A percentile compares a stretch with the other conserved stretches of the same genome.
These are phyloP conservation scores for Boletus bicolor DNA, from an alignment of 768 basidiomycete species.

Conservation along the genomic window DNA sequence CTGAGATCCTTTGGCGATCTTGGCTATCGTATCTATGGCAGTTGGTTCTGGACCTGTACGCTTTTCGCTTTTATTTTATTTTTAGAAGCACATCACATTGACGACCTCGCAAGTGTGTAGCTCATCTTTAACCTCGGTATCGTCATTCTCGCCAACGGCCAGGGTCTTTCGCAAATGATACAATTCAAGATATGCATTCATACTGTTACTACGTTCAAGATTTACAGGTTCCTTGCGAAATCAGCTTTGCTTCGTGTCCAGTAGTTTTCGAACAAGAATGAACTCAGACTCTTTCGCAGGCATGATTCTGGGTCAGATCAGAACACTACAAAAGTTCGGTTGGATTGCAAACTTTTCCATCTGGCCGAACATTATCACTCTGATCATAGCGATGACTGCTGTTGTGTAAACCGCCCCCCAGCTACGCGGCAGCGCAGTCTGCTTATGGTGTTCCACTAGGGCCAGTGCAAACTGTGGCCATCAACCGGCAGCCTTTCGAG, in stretches of 20 bases:
- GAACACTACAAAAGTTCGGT: slow-evolving; percentile 52
- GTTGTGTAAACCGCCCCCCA: slow-evolving; percentile 54
- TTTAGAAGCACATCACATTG: no score
- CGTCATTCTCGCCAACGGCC: no score
- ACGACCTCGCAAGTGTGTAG: no score
- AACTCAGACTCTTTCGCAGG: slow-evolving; percentile 30
- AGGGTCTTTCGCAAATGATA: no score
- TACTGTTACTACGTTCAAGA: no score
- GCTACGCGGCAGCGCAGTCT: slow-evolving; percentile 41
- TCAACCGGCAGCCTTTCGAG: slow-evolving; percentile 22
- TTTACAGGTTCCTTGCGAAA: no score
- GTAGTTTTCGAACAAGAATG: background rate
- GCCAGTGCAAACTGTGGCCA: slow-evolving; percentile 14
- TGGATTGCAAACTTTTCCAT: slow-evolving; percentile 48
- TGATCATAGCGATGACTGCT: slow-evolving; percentile 60
- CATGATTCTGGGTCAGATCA: slow-evolving; percentile 56
- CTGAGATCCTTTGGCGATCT: no score
- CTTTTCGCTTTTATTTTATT: no score
- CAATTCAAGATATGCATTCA: no score
- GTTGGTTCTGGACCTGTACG: no score
- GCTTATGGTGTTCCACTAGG: slow-evolving; percentile 29
- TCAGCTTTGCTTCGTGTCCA: background rate
- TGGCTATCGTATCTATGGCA: no score
- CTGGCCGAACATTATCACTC: slow-evolving; percentile 56
- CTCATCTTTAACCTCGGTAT: no score